Evolutionary conservation across 2,329 filamentous ascomycete species (phyloP).

Genomic region (Fusarium vanettenii): DNA sequence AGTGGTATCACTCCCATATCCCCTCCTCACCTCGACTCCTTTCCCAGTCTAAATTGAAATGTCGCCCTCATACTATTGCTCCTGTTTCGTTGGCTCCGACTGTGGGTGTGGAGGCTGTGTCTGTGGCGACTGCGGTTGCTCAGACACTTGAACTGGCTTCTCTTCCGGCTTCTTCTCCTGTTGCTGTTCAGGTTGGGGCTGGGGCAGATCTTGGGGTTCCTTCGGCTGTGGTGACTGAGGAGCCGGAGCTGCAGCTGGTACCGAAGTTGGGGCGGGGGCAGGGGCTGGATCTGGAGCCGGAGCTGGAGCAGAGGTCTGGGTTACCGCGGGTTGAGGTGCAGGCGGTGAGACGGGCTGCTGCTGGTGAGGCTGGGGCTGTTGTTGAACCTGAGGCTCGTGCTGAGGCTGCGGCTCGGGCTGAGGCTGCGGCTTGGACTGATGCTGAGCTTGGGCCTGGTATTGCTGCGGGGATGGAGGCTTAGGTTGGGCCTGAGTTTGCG

Average conservation of each 20-base stretch:
- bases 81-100: conserved; percentile 14
- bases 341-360: neutral
- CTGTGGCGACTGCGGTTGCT: conserved; percentile 8
- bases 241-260: neutral
- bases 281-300: neutral
- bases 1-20: conserved; percentile 16
- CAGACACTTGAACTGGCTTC: conserved; percentile 2
- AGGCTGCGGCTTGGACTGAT: neutral
- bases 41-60: conserved; percentile 2
- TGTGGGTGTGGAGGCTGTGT: conserved; percentile 14
- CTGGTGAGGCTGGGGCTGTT: neutral
- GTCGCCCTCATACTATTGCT: conserved; percentile 7
- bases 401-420: neutral
- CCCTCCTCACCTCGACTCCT: neutral
- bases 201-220: neutral
- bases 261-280: neutral
- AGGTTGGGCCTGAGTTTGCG: conserved; percentile 6
- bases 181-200: neutral
- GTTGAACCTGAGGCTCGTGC: neutral
- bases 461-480: conserved; percentile 5
- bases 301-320: neutral
- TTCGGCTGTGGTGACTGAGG: conserved; percentile 15
- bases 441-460: neutral
- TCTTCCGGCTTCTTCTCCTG: conserved; percentile 13
- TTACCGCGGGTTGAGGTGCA: neutral